These are phyloP conservation scores for Coemansia sp. DNA, from an alignment of 192 early-diverging fungal species.

Conservation along the genomic window DNA sequence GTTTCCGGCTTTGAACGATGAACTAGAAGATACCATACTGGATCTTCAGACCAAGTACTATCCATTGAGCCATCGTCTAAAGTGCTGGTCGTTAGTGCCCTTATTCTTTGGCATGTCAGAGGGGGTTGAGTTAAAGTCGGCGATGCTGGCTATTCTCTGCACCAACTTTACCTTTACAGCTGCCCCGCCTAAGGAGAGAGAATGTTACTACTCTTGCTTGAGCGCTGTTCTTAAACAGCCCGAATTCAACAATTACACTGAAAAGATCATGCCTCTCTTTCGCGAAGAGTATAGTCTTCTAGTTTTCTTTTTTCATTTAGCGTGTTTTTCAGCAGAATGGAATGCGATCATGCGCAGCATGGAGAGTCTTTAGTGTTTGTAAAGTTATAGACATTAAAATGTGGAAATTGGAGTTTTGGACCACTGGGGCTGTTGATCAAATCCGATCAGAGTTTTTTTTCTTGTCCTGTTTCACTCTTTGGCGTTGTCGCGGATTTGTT, in stretches of 20 bases:
- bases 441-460: neutral
- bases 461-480: neutral
- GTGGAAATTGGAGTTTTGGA: neutral
- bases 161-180: neutral
- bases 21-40: neutral
- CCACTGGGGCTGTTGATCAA: neutral
- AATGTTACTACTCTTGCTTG: neutral
- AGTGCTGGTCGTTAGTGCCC: neutral
- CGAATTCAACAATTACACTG: neutral
- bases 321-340: too few relatives aligned
- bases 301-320: neutral
- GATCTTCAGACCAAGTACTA: neutral
- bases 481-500: too few relatives aligned
- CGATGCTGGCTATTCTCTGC: neutral
- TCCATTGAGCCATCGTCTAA: constrained; percentile 6
- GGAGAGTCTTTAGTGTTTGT: too few relatives aligned
- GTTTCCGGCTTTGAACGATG: neutral
- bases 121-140: neutral
- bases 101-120: neutral
- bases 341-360: too few relatives aligned
- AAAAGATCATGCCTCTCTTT: neutral
- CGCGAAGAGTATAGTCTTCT: neutral
- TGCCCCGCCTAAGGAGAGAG: too few relatives aligned
- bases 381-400: too few relatives aligned
- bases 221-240: too few relatives aligned